These are phyloP conservation scores for Bjerkandera adusta DNA, from an alignment of 1,284 basidiomycete species.

Conservation along the genomic window DNA sequence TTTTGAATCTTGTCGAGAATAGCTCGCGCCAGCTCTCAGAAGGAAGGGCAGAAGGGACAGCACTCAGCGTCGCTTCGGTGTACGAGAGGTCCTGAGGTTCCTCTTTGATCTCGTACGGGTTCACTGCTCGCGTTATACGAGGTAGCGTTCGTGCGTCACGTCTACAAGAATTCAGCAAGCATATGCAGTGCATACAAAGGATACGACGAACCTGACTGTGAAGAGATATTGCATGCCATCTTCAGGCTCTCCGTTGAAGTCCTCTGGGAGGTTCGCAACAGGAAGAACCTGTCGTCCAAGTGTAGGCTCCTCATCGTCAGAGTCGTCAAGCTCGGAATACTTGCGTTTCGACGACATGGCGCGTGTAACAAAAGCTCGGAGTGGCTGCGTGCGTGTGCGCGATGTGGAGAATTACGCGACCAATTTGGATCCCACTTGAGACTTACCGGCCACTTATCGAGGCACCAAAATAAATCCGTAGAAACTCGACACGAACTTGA, in stretches of 20 bases:
- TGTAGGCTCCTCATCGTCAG: constrained; percentile 30
- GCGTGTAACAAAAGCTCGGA: too few relatives aligned
- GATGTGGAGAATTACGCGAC: too few relatives aligned
- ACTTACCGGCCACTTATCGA: too few relatives aligned
- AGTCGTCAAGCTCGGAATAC: constrained; percentile 22
- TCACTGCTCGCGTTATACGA: constrained; percentile 54
- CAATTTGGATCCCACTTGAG: too few relatives aligned
- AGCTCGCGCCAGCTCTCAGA: constrained; percentile 60
- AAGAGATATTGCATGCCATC: constrained; percentile 83
- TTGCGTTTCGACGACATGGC: constrained; percentile 21
- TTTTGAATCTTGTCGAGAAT: constrained; percentile 57
- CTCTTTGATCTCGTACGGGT: constrained; percentile 55
- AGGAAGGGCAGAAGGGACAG: constrained; percentile 44
- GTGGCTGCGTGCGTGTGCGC: too few relatives aligned
- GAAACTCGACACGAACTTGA: too few relatives aligned
- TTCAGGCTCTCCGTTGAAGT: constrained; percentile 61
- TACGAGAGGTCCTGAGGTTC: constrained; percentile 21
- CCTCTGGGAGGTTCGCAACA: constrained; percentile 66
- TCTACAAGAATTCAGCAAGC: constrained; percentile 35
- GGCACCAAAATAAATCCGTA: too few relatives aligned
- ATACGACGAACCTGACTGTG: constrained; percentile 59
- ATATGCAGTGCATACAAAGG: constrained; percentile 1
- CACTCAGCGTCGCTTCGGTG: constrained; percentile 18
- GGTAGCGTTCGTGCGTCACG: constrained; percentile 67
- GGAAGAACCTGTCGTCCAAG: constrained; percentile 58